Base-by-base conservation (phyloP, 495 filamentous ascomycete species). In the Trichocladium uniseriatum region DNA sequence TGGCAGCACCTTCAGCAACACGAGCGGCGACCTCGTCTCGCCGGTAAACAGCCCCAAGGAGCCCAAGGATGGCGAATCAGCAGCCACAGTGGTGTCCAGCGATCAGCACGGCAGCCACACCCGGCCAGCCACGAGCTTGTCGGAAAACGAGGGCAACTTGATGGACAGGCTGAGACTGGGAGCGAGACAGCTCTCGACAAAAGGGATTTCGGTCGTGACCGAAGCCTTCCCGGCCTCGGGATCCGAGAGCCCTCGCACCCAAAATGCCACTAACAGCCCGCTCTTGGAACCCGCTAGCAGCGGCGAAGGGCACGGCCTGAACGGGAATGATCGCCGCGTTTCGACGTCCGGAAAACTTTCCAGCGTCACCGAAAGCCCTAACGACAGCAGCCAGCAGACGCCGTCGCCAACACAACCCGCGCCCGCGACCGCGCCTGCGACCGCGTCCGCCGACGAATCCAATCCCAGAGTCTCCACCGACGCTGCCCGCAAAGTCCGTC, bases 241-340 rank as follows among this genome's bases (percentile, higher is more conserved):
- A 2, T 22, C 3, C 32, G 14, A 2, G 16, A n/a, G 32, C 20
- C 9, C 34, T 20, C 10, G 47, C 16, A 31, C 52, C 45, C 35
- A 55, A 44, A 51, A 51, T 42, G 48, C 57, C 51, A 44, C 54
- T 49, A 53, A 48, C 39, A 27, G 28, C 39, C 32, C 43, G 2
- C 9, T 29, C 15, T 39, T 41, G 11, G 36, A 38, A 7, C n/a
- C 37, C 21, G 31, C 45, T 15, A n/a, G 21, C 44, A 49, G n/a
- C 32, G 16, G 20, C 27, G 27, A 49, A 22, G 27, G 22, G 21
- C 35, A 29, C 43, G 35, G 52, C 45, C 16, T 31, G 37, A 48
- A 34, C 24, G 52, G 45, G 11, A 55, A 38, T 44, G 59, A 62
- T 58, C 60, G 48, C 34, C 57, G 43, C 18, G 7, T 27, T 15